A percentile compares a stretch with the other conserved stretches of the same genome.
These are phyloP conservation scores for Fusarium tricinctum DNA, from an alignment of 2,329 filamentous ascomycete species.

Conservation along the genomic window DNA sequence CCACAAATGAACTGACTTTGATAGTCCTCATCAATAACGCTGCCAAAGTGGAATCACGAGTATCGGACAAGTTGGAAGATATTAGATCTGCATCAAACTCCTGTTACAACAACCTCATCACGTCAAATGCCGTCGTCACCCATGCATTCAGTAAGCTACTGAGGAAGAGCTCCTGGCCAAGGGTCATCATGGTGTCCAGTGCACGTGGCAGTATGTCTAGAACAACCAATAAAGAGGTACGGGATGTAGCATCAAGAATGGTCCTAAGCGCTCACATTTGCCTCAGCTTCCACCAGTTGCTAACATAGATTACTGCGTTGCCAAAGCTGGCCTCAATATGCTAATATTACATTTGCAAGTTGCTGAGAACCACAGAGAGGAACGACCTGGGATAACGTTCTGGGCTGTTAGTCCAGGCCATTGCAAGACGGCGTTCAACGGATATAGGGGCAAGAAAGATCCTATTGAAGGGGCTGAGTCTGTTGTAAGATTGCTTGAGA, in stretches of 20 bases:
- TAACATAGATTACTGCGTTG: conserved; percentile 19
- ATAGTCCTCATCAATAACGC: conserved; percentile 21
- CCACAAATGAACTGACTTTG: neutral
- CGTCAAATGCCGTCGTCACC: neutral
- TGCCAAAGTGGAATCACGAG: conserved; percentile 1
- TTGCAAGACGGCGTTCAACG: conserved; percentile 25
- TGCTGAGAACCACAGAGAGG: neutral
- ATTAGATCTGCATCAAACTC: conserved; percentile 5
- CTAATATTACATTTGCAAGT: conserved; percentile 8
- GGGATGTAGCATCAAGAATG: fast-evolving
- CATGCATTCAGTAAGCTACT: conserved; percentile 1
- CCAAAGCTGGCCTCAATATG: conserved; percentile 24
- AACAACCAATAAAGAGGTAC: conserved; percentile 2
- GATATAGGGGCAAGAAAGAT: conserved; percentile 3
- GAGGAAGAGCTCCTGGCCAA: conserved; percentile 4
- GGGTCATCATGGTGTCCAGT: conserved; percentile 25
- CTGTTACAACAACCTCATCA: conserved; percentile 22
- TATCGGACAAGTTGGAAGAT: neutral
- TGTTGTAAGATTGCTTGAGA: conserved; percentile 13
- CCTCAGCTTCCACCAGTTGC: conserved; percentile 15
- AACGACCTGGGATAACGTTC: neutral
- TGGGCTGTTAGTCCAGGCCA: conserved; percentile 23
- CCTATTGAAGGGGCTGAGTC: conserved; percentile 8
- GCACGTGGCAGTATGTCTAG: conserved; percentile 12
- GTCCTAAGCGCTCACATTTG: neutral